Evolutionary conservation across 2,329 filamentous ascomycete species (phyloP), one percentile per base, ranked within the genome.

Genomic region (Colletotrichum nymphaeae): DNA sequence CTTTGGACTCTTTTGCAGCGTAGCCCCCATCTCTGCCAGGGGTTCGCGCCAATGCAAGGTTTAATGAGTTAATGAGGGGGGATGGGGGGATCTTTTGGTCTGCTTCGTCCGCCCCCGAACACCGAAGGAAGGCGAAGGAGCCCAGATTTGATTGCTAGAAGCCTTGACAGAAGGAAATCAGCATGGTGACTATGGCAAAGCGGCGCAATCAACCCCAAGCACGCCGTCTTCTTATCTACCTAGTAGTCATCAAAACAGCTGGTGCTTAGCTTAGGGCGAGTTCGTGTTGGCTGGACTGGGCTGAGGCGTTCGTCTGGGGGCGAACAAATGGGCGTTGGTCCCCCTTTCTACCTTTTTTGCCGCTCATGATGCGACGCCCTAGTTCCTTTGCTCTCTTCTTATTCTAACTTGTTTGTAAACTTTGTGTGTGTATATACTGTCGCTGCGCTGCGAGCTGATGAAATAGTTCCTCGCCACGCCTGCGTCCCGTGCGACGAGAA

Each of bases 91-190:
- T 3, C 26, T 26, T 26, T 26, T 26, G 26, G 3, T 24, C 53
- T 49, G 24, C 57, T 28, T 22, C 49, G 16, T 14, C 19, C 26
- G 52, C 35, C 6, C 6, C 58, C 11, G 46, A 26, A 22, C 26
- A 22, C 35, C 22, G 32, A 28, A 46, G 35, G 22, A 46, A 19
- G 35, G 8, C 58, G 22, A 46, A 62, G 35, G 22, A 46, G 14
- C 58, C 42, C 52, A 52, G 64, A 62, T 63, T 58, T 57, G 64
- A 52, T 72, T 68, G 57, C 63, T 37, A 35, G 57, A 67, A 63
- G 53, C 22, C 6, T 28, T 69, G 53, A 69, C 69, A 58, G 26
- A 64, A 67, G 59, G 42, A 69, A 69, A 69, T 64, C 42, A 19
- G 24, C 58, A 12, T 22, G 2, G 57, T 8, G 37, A 24, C 42